These are phyloP conservation scores for Ascoidea rubescens DNA, from an alignment of 805 yeast species.

Conservation along the genomic window DNA sequence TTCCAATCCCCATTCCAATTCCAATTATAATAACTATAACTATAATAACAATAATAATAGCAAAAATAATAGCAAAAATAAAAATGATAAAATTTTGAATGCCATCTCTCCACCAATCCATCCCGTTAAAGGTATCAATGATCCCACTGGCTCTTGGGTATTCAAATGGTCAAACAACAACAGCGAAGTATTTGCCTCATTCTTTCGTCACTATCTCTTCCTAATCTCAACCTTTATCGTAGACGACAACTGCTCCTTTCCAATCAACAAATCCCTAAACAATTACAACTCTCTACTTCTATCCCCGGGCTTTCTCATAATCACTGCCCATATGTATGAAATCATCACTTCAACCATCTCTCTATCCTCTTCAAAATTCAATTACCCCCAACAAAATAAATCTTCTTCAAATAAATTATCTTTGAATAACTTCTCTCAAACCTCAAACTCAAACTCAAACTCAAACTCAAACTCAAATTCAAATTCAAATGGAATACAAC, in stretches of 20 bases:
- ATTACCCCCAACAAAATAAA: background rate
- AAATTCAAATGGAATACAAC: background rate
- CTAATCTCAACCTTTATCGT: constrained; percentile 1
- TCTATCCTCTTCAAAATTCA: background rate
- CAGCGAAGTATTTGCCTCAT: constrained; percentile 44
- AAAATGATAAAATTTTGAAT: constrained; percentile 12
- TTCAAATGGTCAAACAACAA: constrained; percentile 44
- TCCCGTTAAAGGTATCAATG: constrained; percentile 30
- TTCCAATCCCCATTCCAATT: too few species aligned
- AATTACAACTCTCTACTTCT: constrained; percentile 10
- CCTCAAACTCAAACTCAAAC: background rate
- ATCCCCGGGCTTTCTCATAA: constrained; percentile 31
- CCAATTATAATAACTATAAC: too few species aligned
- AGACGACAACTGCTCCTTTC: background rate
- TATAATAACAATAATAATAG: too few species aligned
- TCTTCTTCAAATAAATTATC: background rate
- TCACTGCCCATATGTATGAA: constrained; percentile 33
- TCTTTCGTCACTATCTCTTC: constrained; percentile 40
- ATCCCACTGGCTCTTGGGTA: constrained; percentile 52
- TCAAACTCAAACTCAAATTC: background rate
- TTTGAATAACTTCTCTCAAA: background rate
- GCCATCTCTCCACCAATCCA: constrained; percentile 25
- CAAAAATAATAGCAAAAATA: too few species aligned
- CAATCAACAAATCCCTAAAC: background rate
- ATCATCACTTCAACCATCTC: constrained; percentile 15